Base-by-base conservation (phyloP, 2,329 filamentous ascomycete genomes). In the Apiospora aurea region DNA sequence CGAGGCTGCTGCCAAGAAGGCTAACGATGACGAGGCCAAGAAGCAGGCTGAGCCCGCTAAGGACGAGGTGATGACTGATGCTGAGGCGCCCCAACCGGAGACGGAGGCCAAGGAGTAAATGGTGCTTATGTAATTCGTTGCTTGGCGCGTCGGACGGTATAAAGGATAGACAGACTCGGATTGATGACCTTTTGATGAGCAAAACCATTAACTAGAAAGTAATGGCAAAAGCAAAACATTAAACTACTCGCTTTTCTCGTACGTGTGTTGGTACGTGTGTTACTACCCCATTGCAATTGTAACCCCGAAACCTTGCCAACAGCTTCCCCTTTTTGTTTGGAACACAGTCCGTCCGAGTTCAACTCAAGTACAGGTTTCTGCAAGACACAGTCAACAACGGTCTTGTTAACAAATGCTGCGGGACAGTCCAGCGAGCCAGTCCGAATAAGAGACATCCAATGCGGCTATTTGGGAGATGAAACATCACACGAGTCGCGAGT, bases 1-100 rank as follows among this genome's bases (percentile, higher is more conserved):
- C 74, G 92, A 94, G 83, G 90, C 90, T 81, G 92, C 92, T 77
- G 92, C 93, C 71, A 94, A 93, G 84, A 93, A 94, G 83, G 86
- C 85, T 67, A 84, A 85, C 72, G 86, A 89, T 78, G 87, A 88
- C 80, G 85, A 88, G 78, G 82, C 82, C 26, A 85, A 87, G 74
- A 88, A 88, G 81, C 80, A 83, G 29, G 80, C 81, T 29, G 81
- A 87, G 74, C 82, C 81, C 14, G 80, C 78, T 76, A 87, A 86
- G 77, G 89, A 91, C 76, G 87, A 90, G 79, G 89, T 90, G 77
- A 91, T 91, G 89, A 86, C 88, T 75, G 90, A 92, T 77, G 89
- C 88, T 24, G 89, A 91, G 71, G 82, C 84, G 49, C 78, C 83
- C 44, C 87, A 87, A 81, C 79, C 86, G 26, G 87, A 89, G 76